Evolutionary conservation across 495 filamentous ascomycete genomes (phyloP).

Genomic region (Daldinia concentrica): DNA sequence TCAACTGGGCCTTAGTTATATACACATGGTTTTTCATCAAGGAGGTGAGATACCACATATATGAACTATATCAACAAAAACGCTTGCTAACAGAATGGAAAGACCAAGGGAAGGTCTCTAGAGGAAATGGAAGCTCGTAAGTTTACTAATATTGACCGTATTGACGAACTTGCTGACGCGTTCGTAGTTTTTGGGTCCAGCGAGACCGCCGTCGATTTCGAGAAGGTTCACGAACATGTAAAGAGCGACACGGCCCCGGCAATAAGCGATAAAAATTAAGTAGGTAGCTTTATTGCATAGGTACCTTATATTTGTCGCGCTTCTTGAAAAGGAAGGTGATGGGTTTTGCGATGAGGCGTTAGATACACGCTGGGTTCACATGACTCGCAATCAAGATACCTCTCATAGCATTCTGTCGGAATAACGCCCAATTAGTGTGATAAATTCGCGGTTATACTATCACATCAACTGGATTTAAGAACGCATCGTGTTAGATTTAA

Average conservation of each 20-base stretch:
- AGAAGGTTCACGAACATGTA: conserved; percentile 10
- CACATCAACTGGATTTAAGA: neutral
- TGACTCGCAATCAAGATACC: neutral
- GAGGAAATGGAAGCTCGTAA: conserved; percentile 43
- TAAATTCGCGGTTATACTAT: neutral
- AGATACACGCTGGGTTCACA: neutral
- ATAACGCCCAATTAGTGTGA: neutral
- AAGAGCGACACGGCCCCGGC: neutral
- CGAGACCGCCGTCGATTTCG: conserved; percentile 29
- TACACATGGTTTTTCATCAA: conserved; percentile 60
- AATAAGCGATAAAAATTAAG: conserved; percentile 6
- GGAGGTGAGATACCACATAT: conserved; percentile 45
- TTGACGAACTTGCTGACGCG: conserved; percentile 3
- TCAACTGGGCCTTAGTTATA: conserved; percentile 55
- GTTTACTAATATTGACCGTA: neutral
- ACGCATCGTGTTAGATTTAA: neutral
- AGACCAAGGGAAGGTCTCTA: conserved; percentile 41
- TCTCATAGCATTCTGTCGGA: neutral
- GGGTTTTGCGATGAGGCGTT: neutral
- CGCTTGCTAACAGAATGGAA: conserved; percentile 9
- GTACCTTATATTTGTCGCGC: neutral
- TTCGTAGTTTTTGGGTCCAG: conserved; percentile 38
- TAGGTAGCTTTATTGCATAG: neutral
- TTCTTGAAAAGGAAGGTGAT: neutral
- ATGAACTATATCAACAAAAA: neutral